phyloP scores from a whole-genome alignment of 305 asterid genomes.

The Fraxinus ornus region DNA sequence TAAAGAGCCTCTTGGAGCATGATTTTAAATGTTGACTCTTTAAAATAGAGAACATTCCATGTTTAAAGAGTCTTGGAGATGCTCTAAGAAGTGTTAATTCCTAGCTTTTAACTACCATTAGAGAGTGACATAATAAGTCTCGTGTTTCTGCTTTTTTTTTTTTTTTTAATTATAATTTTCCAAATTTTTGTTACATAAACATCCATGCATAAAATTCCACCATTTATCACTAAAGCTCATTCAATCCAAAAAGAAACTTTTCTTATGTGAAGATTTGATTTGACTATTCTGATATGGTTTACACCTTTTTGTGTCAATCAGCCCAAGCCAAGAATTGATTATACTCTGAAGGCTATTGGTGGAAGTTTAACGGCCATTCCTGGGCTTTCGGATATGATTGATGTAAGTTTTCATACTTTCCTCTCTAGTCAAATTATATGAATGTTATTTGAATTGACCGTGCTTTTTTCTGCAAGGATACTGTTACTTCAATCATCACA shows the following conservation, averaged over 20 bases:
- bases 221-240: neutral
- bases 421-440: conserved; percentile 9
- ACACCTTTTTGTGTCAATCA: conserved; percentile 34
- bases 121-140: neutral
- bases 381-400: conserved; percentile 96
- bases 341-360: conserved; percentile 90
- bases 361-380: conserved; percentile 98
- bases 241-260: neutral
- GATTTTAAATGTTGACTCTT: too few species aligned
- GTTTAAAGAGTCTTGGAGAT: too few species aligned
- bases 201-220: too few species aligned
- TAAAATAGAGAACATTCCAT: too few species aligned
- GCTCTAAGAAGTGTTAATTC: neutral
- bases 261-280: neutral
- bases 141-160: neutral
- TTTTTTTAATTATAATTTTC: neutral
- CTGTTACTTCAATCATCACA: conserved; percentile 72
- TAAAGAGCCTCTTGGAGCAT: too few species aligned
- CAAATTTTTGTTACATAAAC: neutral
- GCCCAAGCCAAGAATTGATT: conserved; percentile 96
- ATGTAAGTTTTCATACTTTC: conserved; percentile 53
- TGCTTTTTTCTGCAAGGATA: conserved; percentile 55
- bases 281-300: conserved; percentile 14
- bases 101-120: neutral
- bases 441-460: conserved; percentile 22